Evolutionary conservation across 1,139 yeast genomes (phyloP), one percentile per base, ranked within the genome.

Genomic region (Yamadazyma jaroonii): DNA sequence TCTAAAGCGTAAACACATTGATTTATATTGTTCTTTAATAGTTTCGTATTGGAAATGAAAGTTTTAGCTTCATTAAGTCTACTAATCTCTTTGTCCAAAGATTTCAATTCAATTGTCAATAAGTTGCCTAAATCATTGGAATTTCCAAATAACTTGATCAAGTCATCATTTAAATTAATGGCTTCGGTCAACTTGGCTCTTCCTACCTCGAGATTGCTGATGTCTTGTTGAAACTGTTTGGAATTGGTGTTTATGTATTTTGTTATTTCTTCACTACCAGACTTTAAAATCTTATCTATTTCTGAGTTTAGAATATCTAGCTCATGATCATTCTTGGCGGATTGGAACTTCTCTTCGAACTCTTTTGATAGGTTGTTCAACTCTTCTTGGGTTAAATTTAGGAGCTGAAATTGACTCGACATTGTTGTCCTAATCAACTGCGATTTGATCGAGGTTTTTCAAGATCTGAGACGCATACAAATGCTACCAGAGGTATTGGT

Each of bases 1-100:
- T 81, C 80, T 55, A 88, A 71, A 6, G 94, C 84, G 39, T 77
- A 76, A 46, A 77, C 71, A 3, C 89, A 85, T 38, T 84, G 85
- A 35, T 77, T 72, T 10, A 87, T 72, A 48, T 81, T 79, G 31
- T 75, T 71, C 47, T 82, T 80, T 38, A 92, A 64, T 15, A 72
- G 60, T 46, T 83, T 82, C 2, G 86, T 81, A 44, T 81, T 67
- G 25, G 74, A 68, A 6, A 88, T 92, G 54, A 81, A 88, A 21
- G 70, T 62, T 22, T 81, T 69, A 0, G 95, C 79, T 34, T 72
- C 66, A 36, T 72, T 62, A n/a, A 90, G 88, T 31, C 85, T 74
- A 4, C 72, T 67, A 45, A 84, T 80, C 52, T 89, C 96, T 36
- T 67, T 66, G 55, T 88, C 96, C 33, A 87, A 66, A 6, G 81